Percentiles rank a stretch among this genome's conserved stretches.
These are phyloP conservation scores for Liquidambar formosana DNA, from an alignment of 164 flowering plant species.

Conservation along the genomic window DNA sequence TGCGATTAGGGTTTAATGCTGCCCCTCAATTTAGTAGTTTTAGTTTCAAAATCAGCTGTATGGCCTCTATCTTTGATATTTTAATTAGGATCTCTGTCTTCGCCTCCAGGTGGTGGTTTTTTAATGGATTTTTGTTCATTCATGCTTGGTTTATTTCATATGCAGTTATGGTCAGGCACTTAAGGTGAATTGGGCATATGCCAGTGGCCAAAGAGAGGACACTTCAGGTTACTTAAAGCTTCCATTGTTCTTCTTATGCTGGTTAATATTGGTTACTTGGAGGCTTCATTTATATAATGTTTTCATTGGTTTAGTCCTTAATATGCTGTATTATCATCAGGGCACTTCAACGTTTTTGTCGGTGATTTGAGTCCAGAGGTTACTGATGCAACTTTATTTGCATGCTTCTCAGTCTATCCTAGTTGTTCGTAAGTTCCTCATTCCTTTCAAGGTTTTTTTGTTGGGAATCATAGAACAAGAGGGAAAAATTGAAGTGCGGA, in stretches of 20 bases:
- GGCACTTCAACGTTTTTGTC: conserved; percentile 85
- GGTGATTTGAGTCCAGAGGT: conserved; percentile 96
- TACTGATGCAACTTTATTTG: conserved; percentile 87
- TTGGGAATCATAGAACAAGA: too few relatives aligned
- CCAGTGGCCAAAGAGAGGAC: conserved; percentile 94
- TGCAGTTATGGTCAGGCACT: conserved; percentile 93
- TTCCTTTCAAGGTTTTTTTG: conserved; percentile 1
- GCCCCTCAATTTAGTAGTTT: too few relatives aligned
- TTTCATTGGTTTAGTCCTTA: neutral
- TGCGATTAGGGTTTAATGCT: too few relatives aligned
- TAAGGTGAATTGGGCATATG: conserved; percentile 97
- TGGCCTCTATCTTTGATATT: neutral
- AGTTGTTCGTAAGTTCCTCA: conserved; percentile 83
- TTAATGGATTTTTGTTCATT: neutral
- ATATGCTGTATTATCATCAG: conserved; percentile 31
- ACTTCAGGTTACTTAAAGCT: conserved; percentile 53
- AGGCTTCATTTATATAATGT: neutral
- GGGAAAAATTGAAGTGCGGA: too few relatives aligned
- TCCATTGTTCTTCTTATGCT: neutral
- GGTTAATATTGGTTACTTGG: neutral
- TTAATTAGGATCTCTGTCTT: neutral
- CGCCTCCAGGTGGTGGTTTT: neutral
- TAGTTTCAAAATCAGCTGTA: too few relatives aligned
- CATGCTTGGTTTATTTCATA: too few relatives aligned
- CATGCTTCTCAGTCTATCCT: conserved; percentile 80